phyloP scores from a whole-genome alignment of 1,284 basidiomycete genomes.

The Cystobasidium slooffiae region DNA sequence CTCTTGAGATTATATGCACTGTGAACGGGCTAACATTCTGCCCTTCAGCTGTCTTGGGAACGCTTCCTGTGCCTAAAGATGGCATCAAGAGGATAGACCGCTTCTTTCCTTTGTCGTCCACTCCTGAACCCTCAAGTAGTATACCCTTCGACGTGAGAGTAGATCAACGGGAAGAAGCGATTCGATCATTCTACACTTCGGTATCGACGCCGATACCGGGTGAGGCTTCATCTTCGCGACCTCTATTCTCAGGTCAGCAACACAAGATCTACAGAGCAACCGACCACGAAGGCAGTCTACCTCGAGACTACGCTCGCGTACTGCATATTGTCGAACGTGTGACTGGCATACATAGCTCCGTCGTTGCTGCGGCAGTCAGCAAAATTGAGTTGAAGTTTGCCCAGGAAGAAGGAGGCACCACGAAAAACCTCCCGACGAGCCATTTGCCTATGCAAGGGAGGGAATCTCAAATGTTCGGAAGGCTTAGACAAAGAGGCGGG shows the following conservation, averaged over 20 bases:
- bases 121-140: not conserved
- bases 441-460: slow-evolving; percentile 4
- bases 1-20: not conserved
- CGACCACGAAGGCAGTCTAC: slow-evolving; percentile 22
- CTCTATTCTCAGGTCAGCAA: slow-evolving; percentile 35
- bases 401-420: slow-evolving; percentile 1
- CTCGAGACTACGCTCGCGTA: slow-evolving; percentile 18
- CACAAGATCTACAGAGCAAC: slow-evolving; percentile 24
- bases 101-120: slow-evolving; percentile 18
- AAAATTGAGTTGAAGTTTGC: slow-evolving; percentile 10
- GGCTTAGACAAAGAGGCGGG: not conserved
- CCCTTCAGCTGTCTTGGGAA: slow-evolving; percentile 18
- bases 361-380: slow-evolving; percentile 12
- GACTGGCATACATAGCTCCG: slow-evolving; percentile 11
- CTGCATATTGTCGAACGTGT: slow-evolving; percentile 4
- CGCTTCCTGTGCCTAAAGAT: slow-evolving; percentile 5
- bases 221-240: slow-evolving; percentile 19
- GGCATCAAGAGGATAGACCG: slow-evolving; percentile 1
- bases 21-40: not conserved
- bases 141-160: not conserved
- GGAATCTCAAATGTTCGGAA: slow-evolving; percentile 6
- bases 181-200: slow-evolving; percentile 17
- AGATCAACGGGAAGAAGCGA: slow-evolving; percentile 2
- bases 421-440: not conserved
- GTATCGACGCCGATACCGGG: slow-evolving; percentile 28